Evolutionary conservation across 768 basidiomycete genomes (phyloP), one percentile per base, ranked within the genome.

Genomic region (Pseudohyphozyma bogoriensis): DNA sequence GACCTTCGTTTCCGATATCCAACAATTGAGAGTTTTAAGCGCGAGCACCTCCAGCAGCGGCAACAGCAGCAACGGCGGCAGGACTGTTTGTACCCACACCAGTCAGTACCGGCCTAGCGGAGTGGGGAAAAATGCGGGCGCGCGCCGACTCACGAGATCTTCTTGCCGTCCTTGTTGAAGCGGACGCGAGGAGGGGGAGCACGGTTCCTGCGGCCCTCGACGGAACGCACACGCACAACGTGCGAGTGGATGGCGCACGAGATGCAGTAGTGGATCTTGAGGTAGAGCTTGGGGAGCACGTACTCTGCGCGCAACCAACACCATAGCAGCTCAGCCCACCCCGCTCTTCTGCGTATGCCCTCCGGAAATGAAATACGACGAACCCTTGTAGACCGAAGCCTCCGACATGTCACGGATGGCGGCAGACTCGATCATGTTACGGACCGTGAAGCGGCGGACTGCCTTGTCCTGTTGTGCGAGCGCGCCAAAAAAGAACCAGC

Each of bases 381-480:
- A 28, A 65, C 58, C 65, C 60, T 79, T 76, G 79, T 96, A 99
- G 64, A 96, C 85, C 72, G 85, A 86, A 44, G 92, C 91, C 71
- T 97, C 95, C 74, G 85, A 88, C 74, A 99, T 87, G 79, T 99
- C 95, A 66, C 92, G 82, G 69, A 96, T 89, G 56, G 93, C 93
- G 47, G 95, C 95, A 73, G 88, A 88, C 82, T 97, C 93, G 60
- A 99, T 91, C 89, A 97, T 97, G 84, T 99, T 99, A 78, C 91
- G 84, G 73, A 97, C 93, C 40, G 92, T 95, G 83, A 93, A 93
- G 55, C 95, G 62, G 35, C 66, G 62, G 85, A 97, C 95, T 68
- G 93, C 93, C 83, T 97, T 97, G 81, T 97, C 93, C 82, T 97
- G 59, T 26, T 18, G 59, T 36, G 12, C 12, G 42, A 3, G 1